These are phyloP conservation scores for Penicillium argentinense DNA, from an alignment of 495 filamentous ascomycete genomes.

Conservation along the genomic window DNA sequence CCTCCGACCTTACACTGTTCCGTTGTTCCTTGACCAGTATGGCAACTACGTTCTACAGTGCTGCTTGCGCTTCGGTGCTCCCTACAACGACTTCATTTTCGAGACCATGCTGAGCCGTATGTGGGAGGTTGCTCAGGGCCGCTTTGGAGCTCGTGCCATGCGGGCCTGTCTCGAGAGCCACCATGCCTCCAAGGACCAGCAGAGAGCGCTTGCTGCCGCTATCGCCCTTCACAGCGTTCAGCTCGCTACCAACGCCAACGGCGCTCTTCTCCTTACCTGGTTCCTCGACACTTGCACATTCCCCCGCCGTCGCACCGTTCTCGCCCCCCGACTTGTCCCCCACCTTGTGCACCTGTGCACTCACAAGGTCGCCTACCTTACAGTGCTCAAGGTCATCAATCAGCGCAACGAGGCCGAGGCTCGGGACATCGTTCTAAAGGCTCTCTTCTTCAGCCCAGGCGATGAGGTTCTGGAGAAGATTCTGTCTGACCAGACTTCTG, in stretches of 20 bases:
- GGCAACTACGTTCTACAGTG: constrained; percentile 98
- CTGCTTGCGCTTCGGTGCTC: constrained; percentile 83
- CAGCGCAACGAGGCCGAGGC: constrained; percentile 93
- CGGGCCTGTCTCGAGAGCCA: constrained; percentile 96
- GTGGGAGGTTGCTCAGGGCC: constrained; percentile 91
- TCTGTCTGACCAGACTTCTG: constrained; percentile 84
- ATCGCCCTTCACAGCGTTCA: constrained; percentile 96
- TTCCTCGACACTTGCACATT: constrained; percentile 98
- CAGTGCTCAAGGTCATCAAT: constrained; percentile 97
- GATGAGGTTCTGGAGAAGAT: constrained; percentile 90
- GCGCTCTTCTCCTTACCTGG: constrained; percentile 92
- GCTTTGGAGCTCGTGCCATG: constrained; percentile 95
- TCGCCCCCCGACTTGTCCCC: constrained; percentile 89
- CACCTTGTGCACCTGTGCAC: constrained; percentile 97
- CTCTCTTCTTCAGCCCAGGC: constrained; percentile 89
- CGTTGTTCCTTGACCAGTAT: constrained; percentile 94
- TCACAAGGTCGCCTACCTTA: constrained; percentile 97
- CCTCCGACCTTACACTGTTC: constrained; percentile 80
- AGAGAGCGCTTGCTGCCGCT: constrained; percentile 88
- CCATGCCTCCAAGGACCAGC: constrained; percentile 91
- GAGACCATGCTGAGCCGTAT: constrained; percentile 94
- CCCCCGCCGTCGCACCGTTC: constrained; percentile 83
- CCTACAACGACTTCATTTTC: constrained; percentile 95
- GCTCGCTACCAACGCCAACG: constrained; percentile 94
- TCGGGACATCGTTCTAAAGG: constrained; percentile 86